phyloP scores from a whole-genome alignment of 1,284 basidiomycete species.

The Malassezia pachydermatis region DNA sequence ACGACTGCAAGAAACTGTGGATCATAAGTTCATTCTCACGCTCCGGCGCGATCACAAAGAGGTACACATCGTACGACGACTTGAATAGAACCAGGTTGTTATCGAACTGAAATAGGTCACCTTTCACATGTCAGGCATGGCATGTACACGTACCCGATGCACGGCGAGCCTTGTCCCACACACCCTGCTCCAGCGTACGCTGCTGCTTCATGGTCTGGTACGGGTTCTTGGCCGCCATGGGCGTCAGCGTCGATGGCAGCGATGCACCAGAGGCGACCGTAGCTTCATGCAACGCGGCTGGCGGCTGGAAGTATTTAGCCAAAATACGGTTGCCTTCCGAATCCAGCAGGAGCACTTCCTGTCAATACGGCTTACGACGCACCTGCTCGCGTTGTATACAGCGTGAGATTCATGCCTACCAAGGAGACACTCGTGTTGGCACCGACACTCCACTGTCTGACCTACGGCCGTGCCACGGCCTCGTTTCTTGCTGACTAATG shows the following conservation, averaged over 20 bases:
- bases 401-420: slow-evolving; percentile 43
- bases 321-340: slow-evolving; percentile 84
- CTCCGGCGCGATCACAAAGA: slow-evolving; percentile 81
- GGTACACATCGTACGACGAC: slow-evolving; percentile 83
- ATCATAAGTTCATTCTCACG: slow-evolving; percentile 96
- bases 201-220: slow-evolving; percentile 77
- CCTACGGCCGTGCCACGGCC: too few relatives aligned
- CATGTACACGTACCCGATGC: slow-evolving; percentile 20
- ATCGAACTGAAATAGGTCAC: slow-evolving; percentile 85
- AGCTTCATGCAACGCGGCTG: slow-evolving; percentile 52
- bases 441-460: too few relatives aligned
- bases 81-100: slow-evolving; percentile 84
- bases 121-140: slow-evolving; percentile 5
- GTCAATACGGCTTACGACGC: slow-evolving; percentile 1
- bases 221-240: slow-evolving; percentile 52
- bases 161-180: slow-evolving; percentile 66
- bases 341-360: slow-evolving; percentile 73
- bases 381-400: slow-evolving; percentile 41
- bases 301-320: slow-evolving; percentile 82
- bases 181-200: slow-evolving; percentile 82
- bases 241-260: slow-evolving; percentile 20
- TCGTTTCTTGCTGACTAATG: slow-evolving; percentile 16
- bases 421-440: too few relatives aligned
- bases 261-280: slow-evolving; percentile 19
- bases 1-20: slow-evolving; percentile 67